Percentiles rank a stretch among this genome's conserved stretches.
Conservation (phyloP, 805 yeast genomes). For the Schwanniomyces yamadae region DNA sequence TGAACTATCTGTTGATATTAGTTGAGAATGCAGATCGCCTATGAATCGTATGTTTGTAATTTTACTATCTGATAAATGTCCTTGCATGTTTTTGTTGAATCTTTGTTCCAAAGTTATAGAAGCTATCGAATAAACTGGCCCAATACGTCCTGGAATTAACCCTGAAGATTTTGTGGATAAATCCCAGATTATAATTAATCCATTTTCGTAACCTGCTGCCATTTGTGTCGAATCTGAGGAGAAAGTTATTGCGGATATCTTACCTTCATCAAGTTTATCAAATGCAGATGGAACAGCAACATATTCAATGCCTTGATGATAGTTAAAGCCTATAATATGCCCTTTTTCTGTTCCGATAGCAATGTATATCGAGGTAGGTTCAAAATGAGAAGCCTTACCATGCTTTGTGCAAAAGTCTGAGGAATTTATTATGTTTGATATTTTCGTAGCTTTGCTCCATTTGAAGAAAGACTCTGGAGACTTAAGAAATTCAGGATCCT, state of each 20-base stretch:
- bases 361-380: slow-evolving; percentile 36
- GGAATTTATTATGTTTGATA: slow-evolving; percentile 20
- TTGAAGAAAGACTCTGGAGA: slow-evolving; percentile 9
- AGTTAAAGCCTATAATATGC: slow-evolving; percentile 61
- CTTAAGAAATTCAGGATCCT: neutral
- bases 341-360: slow-evolving; percentile 76
- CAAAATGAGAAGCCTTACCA: slow-evolving; percentile 23
- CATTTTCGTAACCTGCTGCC: slow-evolving; percentile 67
- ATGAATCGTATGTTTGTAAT: slow-evolving; percentile 27
- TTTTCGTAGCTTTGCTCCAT: slow-evolving; percentile 25
- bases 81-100: slow-evolving; percentile 22
- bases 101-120: slow-evolving; percentile 27
- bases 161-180: slow-evolving; percentile 27
- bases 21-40: slow-evolving; percentile 24
- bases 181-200: slow-evolving; percentile 72
- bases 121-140: slow-evolving; percentile 42
- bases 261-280: slow-evolving; percentile 3
- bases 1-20: slow-evolving; percentile 32
- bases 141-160: slow-evolving; percentile 51
- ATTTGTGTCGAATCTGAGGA: slow-evolving; percentile 69
- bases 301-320: slow-evolving; percentile 55
- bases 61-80: slow-evolving; percentile 27
- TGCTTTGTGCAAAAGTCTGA: slow-evolving; percentile 19
- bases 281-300: slow-evolving; percentile 34
- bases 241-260: slow-evolving; percentile 53